These are phyloP conservation scores for Sarocladium strictum DNA, from an alignment of 2,329 filamentous ascomycete species.

Conservation along the genomic window DNA sequence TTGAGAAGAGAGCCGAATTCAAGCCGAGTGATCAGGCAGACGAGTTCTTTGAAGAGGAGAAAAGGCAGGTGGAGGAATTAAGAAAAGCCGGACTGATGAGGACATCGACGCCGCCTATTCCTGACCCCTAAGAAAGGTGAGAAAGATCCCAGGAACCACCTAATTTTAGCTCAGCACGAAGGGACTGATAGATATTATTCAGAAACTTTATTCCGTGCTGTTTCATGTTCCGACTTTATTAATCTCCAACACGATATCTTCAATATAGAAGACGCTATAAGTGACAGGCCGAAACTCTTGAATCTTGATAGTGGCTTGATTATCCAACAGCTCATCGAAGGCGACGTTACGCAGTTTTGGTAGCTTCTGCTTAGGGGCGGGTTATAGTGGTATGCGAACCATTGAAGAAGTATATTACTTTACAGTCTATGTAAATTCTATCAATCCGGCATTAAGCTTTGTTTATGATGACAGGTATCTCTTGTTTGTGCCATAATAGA, in stretches of 20 bases:
- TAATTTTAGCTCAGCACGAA: not conserved
- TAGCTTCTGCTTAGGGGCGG: no score
- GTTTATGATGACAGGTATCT: no score
- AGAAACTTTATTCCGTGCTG: not conserved
- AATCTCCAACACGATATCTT: not conserved
- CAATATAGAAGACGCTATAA: no score
- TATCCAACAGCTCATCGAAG: no score
- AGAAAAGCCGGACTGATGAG: not conserved
- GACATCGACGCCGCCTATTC: not conserved
- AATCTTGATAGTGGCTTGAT: no score
- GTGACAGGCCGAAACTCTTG: no score
- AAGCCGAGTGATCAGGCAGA: not conserved
- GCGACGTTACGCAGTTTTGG: no score
- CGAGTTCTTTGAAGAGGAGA: not conserved
- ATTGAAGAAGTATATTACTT: no score
- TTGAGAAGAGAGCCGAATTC: not conserved
- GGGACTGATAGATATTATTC: not conserved
- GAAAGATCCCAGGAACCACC: not conserved
- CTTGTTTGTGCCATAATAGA: not conserved
- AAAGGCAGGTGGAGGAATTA: not conserved
- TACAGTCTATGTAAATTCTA: no score
- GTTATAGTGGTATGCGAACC: no score
- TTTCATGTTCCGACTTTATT: not conserved
- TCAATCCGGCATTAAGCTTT: no score
- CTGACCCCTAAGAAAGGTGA: not conserved